Conservation (phyloP, 306 rosid genomes). For the cucumber (Cucumis sativus) region Cucumber_9930_V3 NC_026655.2:24475501-24476000, state of each 20-base stretch:
- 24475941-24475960: constrained; percentile 42
- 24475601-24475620: background rate
- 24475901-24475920: constrained; percentile 60
- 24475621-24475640: background rate
- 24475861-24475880: background rate
- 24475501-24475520: constrained; percentile 71
- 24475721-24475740: constrained; percentile 38
- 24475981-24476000: constrained; percentile 46
- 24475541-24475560: constrained; percentile 13
- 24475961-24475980: constrained; percentile 58
- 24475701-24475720: constrained; percentile 73
- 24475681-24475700: constrained; percentile 73
- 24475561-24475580: background rate
- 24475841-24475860: background rate
- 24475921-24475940: constrained; percentile 49
- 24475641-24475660: constrained; percentile 55
- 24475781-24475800: constrained; percentile 64
- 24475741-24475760: constrained; percentile 63
- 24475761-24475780: constrained; percentile 66
- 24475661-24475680: constrained; percentile 79
- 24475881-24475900: constrained; percentile 21
- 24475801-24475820: constrained; percentile 24
- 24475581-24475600: background rate
- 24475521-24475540: constrained; percentile 92
- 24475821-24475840: background rate